phyloP scores from a whole-genome alignment of 1,284 basidiomycete species.

The Flammula alnicola region DNA sequence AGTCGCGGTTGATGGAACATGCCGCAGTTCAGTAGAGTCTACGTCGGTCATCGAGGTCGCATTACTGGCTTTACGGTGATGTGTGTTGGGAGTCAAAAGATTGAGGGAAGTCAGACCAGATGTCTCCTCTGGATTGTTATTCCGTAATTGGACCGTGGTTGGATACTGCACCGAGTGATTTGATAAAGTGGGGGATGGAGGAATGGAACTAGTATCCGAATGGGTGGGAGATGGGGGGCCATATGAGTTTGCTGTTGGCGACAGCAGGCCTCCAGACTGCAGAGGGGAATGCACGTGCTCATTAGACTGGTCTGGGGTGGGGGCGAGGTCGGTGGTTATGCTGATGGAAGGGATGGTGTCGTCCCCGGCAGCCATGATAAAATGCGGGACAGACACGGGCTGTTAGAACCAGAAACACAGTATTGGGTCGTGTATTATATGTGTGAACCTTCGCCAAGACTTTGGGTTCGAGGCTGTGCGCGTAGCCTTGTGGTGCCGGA shows the following conservation, averaged over 20 bases:
- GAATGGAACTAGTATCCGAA: constrained; percentile 49
- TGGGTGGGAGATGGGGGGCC: constrained; percentile 36
- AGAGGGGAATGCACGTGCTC: constrained; percentile 19
- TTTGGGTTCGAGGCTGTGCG: too few species aligned
- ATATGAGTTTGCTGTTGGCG: constrained; percentile 29
- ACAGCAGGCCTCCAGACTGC: constrained; percentile 29
- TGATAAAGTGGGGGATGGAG: constrained; percentile 77
- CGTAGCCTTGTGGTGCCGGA: too few species aligned
- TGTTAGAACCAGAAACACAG: too few species aligned
- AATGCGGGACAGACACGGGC: too few species aligned
- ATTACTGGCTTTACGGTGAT: constrained; percentile 50
- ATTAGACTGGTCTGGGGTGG: constrained; percentile 12
- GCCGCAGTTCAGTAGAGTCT: constrained; percentile 36
- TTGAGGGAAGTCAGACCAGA: constrained; percentile 59
- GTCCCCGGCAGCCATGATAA: constrained; percentile 26
- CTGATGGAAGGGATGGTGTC: constrained; percentile 33
- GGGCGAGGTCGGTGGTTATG: constrained; percentile 29
- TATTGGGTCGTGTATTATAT: too few species aligned
- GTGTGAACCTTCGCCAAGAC: too few species aligned
- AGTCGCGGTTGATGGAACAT: constrained; percentile 43
- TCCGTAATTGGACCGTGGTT: constrained; percentile 64
- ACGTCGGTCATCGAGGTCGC: constrained; percentile 34
- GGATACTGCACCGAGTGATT: constrained; percentile 64
- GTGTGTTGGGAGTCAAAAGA: constrained; percentile 53
- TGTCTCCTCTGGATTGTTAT: constrained; percentile 70